Conservation (phyloP, 1,139 yeast species). For the Debaryomyces sp. region DNA sequence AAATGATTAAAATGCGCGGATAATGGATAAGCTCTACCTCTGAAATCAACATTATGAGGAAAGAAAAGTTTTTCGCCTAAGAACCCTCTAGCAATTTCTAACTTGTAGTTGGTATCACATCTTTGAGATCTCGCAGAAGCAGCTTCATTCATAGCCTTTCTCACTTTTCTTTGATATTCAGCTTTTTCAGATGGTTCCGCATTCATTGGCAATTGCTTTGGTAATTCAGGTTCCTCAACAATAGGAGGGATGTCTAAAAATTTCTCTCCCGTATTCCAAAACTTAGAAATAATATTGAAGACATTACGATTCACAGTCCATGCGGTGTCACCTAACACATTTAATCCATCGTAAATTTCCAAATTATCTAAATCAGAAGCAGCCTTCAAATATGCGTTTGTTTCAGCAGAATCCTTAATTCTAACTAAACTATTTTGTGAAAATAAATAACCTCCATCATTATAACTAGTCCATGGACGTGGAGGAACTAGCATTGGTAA, state of each 20-base stretch:
- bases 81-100: constrained; percentile 94
- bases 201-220: constrained; percentile 64
- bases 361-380: constrained; percentile 74
- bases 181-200: constrained; percentile 74
- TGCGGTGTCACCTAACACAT: constrained; percentile 83
- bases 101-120: constrained; percentile 90
- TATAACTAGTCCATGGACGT: constrained; percentile 79
- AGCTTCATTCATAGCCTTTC: constrained; percentile 58
- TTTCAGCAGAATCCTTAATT: constrained; percentile 87
- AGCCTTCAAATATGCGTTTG: constrained; percentile 80
- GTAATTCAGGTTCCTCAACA: constrained; percentile 55
- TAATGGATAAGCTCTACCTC: constrained; percentile 91
- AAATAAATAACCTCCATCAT: constrained; percentile 82
- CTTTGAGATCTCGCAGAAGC: constrained; percentile 79
- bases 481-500: constrained; percentile 95
- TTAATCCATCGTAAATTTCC: constrained; percentile 75
- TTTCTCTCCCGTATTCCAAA: constrained; percentile 85
- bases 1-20: constrained; percentile 81
- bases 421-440: constrained; percentile 67
- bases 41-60: constrained; percentile 90
- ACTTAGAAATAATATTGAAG: constrained; percentile 67
- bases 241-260: constrained; percentile 82
- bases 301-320: constrained; percentile 88
- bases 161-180: constrained; percentile 67
- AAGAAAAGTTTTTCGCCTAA: constrained; percentile 86